Evolutionary conservation across 106 monocot genomes (phyloP).

Genomic region (Acorus calamus): DNA sequence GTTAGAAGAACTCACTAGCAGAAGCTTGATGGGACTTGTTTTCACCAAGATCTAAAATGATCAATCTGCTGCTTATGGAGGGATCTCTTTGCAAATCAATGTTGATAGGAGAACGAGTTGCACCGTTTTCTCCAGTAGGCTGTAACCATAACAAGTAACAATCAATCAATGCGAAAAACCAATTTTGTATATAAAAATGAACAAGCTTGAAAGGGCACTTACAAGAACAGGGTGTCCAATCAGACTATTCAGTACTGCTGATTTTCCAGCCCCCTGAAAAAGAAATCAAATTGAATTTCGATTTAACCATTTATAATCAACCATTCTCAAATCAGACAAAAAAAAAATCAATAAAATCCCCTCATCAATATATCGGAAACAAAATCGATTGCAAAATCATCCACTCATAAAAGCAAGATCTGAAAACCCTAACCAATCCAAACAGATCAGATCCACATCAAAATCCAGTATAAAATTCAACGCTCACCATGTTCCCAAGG

Average conservation of each 20-base stretch:
- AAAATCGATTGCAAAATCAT: neutral
- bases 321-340: no score
- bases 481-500: constrained; percentile 63
- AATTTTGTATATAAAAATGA: constrained; percentile 1
- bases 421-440: no score
- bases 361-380: neutral
- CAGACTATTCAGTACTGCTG: constrained; percentile 85
- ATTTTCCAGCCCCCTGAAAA: constrained; percentile 85
- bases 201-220: constrained; percentile 1
- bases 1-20: constrained; percentile 50
- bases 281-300: no score
- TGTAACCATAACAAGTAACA: constrained; percentile 12
- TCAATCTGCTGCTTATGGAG: constrained; percentile 68
- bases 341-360: no score
- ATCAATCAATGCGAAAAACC: neutral
- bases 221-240: constrained; percentile 96
- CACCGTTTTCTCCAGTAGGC: constrained; percentile 97
- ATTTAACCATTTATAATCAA: no score
- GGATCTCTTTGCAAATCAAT: constrained; percentile 63
- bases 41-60: constrained; percentile 68
- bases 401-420: constrained; percentile 1
- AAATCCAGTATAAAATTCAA: no score
- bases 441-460: no score
- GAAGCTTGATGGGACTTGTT: constrained; percentile 96
- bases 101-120: constrained; percentile 81